Evolutionary conservation across 768 basidiomycete genomes (phyloP), one percentile per base, ranked within the genome.

Genomic region (Suillus luteus): DNA sequence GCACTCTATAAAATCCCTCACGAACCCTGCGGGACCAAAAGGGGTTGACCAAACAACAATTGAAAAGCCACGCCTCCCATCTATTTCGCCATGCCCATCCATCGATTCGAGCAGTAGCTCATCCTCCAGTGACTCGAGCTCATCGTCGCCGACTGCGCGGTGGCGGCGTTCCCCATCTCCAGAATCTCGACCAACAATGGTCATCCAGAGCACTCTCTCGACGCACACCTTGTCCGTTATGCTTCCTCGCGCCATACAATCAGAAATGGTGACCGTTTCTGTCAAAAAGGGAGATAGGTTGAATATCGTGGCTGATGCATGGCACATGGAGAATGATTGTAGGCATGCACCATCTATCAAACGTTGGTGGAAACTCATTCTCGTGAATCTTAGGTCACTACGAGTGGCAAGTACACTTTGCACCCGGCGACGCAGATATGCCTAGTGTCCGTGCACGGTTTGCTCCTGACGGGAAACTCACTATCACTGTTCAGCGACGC

Each of bases 211-310:
- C 55, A 80, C 80, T 24, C 64, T 72, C 6, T 65, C 70, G 37
- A 75, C 70, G 64, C 80, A 87, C 71, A 79, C 74, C 5, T 72
- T 87, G n/a, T 76, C 76, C 35, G 82, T 86, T 15, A 73, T 73
- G 49, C 80, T 88, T 14, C 85, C 85, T 10, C 69, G 74, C 55
- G 75, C 75, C 11, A 81, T 83, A 52, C 73, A 80, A 66, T 81
- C 84, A 15, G 86, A 88, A 70, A 88, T 88, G 86, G 84, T 88
- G 33, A 88, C 86, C 5, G 81, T 88, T 55, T 81, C 81, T 40
- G 86, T 83, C 49, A 85, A 85, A 71, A 83, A 81, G 68, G 86
- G 85, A 5, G 83, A 86, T 70, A 82, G 79, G 67, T 71, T 88
- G 60, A 78, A 80, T 62, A 80, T 88, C 17, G 80, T 86, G 27